Evolutionary conservation across 352 stramenopile genomes (phyloP).

Genomic region (Phytopythium kandeliae): DNA sequence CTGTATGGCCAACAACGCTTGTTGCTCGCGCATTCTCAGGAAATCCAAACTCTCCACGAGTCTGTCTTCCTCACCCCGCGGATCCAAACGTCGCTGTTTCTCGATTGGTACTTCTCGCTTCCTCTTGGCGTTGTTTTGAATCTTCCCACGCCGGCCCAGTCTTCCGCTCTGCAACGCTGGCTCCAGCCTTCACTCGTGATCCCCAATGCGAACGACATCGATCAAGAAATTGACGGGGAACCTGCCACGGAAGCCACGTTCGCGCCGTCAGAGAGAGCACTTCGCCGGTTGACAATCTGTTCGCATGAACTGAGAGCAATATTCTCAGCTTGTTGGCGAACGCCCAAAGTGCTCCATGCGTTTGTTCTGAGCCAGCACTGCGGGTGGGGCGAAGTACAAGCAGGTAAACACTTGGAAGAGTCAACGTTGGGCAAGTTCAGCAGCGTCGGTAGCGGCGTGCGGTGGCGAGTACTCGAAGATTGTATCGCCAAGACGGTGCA

Average conservation of each 20-base stretch:
- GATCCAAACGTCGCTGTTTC: slow-evolving; percentile 50
- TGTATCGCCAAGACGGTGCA: slow-evolving; percentile 69
- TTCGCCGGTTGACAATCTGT: slow-evolving; percentile 36
- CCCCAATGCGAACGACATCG: slow-evolving; percentile 23
- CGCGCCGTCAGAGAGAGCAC: slow-evolving; percentile 16
- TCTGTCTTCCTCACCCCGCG: slow-evolving; percentile 49
- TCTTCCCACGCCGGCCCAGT: slow-evolving; percentile 54
- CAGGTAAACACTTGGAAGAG: slow-evolving; percentile 70
- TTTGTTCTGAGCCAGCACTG: slow-evolving; percentile 70
- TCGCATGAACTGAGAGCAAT: slow-evolving; percentile 29
- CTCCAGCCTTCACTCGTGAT: slow-evolving; percentile 52
- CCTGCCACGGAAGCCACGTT: slow-evolving; percentile 14
- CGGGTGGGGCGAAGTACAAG: slow-evolving; percentile 50
- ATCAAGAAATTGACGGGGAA: slow-evolving; percentile 25
- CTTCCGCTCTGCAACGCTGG: slow-evolving; percentile 76
- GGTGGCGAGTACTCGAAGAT: slow-evolving; percentile 69
- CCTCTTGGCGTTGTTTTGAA: slow-evolving; percentile 50
- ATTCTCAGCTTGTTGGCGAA: slow-evolving; percentile 60
- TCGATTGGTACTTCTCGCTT: slow-evolving; percentile 83
- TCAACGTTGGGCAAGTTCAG: slow-evolving; percentile 63
- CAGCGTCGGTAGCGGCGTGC: slow-evolving; percentile 44
- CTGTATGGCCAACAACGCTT: not conserved
- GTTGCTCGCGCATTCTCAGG: slow-evolving; percentile 20
- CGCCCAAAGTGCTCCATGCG: slow-evolving; percentile 55
- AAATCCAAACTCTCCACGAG: slow-evolving; percentile 55